These are phyloP conservation scores for Saturnispora galanensis DNA, from an alignment of 805 yeast genomes.

Conservation along the genomic window DNA sequence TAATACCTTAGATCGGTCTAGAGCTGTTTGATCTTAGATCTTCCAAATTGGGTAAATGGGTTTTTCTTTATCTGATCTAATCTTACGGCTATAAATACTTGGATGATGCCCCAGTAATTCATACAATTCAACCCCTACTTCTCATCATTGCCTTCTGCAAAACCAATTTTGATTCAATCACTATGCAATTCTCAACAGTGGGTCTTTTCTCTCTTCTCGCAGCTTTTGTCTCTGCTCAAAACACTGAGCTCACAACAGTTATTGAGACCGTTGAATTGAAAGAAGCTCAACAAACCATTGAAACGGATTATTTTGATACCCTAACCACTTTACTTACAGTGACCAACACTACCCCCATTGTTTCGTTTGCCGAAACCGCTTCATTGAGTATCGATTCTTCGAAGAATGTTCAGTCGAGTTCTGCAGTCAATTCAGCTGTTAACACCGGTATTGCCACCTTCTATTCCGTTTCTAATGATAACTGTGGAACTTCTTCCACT, in stretches of 20 bases:
- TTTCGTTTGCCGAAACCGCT: conserved; percentile 1
- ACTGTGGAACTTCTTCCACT: conserved; percentile 37
- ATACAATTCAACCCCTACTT: background rate
- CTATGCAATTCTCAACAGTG: conserved; percentile 2
- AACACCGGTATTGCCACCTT: conserved; percentile 40
- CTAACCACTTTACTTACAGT: conserved; percentile 2
- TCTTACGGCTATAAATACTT: background rate
- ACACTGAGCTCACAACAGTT: background rate
- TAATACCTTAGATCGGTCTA: background rate
- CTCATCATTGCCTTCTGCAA: background rate
- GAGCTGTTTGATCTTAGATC: background rate
- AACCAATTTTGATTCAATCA: background rate
- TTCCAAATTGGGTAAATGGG: background rate
- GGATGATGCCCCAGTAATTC: background rate
- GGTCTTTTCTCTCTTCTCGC: conserved; percentile 1
- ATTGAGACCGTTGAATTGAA: background rate
- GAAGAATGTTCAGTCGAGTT: background rate
- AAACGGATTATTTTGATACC: background rate
- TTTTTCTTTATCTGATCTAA: background rate
- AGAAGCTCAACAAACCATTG: too few relatives aligned
- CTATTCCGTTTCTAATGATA: conserved; percentile 37
- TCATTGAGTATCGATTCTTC: conserved; percentile 8
- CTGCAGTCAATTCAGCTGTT: conserved; percentile 8
- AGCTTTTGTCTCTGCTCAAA: conserved; percentile 2
- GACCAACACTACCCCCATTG: background rate